phyloP scores from a whole-genome alignment of 2,329 filamentous ascomycete species.

The Alternaria longipes region DNA sequence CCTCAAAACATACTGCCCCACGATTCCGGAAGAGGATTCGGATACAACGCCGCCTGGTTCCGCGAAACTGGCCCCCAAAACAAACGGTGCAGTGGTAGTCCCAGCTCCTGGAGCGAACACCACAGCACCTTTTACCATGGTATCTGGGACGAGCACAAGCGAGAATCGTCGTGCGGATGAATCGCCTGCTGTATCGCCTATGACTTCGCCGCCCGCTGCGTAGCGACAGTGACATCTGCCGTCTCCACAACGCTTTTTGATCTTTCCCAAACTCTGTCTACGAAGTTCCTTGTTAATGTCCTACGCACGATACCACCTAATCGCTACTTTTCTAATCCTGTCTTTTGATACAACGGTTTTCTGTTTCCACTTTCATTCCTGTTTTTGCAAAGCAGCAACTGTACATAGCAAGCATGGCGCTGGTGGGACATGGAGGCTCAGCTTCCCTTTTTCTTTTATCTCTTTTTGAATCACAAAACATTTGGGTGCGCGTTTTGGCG shows the following conservation, averaged over 20 bases:
- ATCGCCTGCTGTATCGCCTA: constrained; percentile 23
- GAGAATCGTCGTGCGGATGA: constrained; percentile 10
- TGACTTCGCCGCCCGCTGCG: constrained; percentile 18
- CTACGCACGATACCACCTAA: constrained; percentile 3
- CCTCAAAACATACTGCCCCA: constrained; percentile 79
- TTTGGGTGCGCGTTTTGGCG: constrained; percentile 3
- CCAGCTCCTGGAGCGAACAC: constrained; percentile 1
- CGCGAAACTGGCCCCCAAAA: not conserved
- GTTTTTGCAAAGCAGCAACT: not conserved
- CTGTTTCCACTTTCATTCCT: not conserved
- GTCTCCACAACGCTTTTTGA: not conserved
- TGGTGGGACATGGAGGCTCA: not conserved
- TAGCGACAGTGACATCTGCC: not conserved
- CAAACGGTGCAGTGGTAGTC: constrained; percentile 21
- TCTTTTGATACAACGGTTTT: not conserved
- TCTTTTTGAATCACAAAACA: not conserved
- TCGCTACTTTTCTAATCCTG: constrained; percentile 5
- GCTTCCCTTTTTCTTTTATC: not conserved
- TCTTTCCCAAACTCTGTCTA: not conserved
- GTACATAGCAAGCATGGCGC: constrained; percentile 11
- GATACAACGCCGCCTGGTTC: constrained; percentile 34
- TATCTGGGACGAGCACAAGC: constrained; percentile 4
- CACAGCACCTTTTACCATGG: constrained; percentile 19
- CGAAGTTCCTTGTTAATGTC: constrained; percentile 2
- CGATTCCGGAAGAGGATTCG: constrained; percentile 74